Evolutionary conservation across 139 green algal genomes (phyloP).

Genomic region (Desmodesmus armatus): DNA sequence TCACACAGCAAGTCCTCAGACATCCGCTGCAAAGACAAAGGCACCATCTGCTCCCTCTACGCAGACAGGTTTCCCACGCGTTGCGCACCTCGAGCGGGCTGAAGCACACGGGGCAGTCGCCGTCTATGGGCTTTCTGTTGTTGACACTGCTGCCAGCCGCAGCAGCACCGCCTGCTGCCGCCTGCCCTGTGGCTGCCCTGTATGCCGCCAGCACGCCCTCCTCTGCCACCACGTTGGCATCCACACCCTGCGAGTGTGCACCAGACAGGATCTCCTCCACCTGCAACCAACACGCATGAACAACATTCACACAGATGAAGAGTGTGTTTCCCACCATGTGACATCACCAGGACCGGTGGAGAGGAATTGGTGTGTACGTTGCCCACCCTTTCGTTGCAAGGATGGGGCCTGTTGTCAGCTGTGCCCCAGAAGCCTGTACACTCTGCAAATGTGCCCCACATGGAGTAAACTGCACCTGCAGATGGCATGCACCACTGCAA

Average conservation of each 20-base stretch:
- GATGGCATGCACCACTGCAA: background rate
- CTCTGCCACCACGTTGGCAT: conserved; percentile 23
- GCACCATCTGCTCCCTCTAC: conserved; percentile 42
- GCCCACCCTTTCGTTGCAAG: no score
- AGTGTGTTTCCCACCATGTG: background rate
- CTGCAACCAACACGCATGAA: conserved; percentile 13
- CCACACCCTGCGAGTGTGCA: background rate
- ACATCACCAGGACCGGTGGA: no score
- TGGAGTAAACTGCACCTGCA: background rate
- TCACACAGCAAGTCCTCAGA: no score
- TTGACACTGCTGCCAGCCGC: background rate
- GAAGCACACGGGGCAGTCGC: conserved; percentile 69
- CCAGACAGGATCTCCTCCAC: conserved; percentile 54
- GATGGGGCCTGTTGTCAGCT: no score
- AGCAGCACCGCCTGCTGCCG: background rate
- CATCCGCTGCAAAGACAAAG: no score
- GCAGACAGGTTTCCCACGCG: conserved; percentile 25
- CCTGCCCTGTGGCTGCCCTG: background rate
- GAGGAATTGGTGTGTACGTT: no score
- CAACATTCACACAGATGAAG: background rate
- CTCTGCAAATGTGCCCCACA: no score
- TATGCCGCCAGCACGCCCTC: background rate
- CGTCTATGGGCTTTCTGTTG: conserved; percentile 51
- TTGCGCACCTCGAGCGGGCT: conserved; percentile 48
- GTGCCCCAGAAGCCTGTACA: no score